Percentiles rank a stretch among this genome's conserved stretches.
phyloP scores from a whole-genome alignment of 2,329 filamentous ascomycete genomes.

The Clarireedia paspali region DNA sequence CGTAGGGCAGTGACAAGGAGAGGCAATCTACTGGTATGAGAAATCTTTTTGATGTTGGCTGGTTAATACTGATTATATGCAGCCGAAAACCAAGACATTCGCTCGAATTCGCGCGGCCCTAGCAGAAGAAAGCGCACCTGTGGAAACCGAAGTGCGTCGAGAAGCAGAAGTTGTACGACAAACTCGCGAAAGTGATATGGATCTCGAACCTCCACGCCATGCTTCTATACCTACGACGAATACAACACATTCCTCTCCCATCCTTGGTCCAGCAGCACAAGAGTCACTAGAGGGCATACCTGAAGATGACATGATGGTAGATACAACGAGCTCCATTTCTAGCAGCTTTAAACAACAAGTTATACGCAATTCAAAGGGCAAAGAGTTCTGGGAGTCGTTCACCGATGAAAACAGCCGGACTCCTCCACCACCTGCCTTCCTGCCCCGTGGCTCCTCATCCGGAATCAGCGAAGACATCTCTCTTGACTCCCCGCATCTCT shows the following conservation, averaged over 20 bases:
- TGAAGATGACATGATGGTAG: conserved; percentile 62
- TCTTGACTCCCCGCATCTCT: conserved; percentile 18
- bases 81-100: conserved; percentile 96
- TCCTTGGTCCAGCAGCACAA: conserved; percentile 46
- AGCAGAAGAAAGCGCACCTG: conserved; percentile 76
- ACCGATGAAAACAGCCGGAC: conserved; percentile 56
- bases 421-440: conserved; percentile 43
- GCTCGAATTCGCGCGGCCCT: conserved; percentile 86
- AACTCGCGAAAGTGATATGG: conserved; percentile 81
- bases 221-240: conserved; percentile 38
- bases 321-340: conserved; percentile 37
- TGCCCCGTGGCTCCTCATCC: conserved; percentile 51
- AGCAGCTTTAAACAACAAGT: conserved; percentile 70
- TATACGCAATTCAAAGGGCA: conserved; percentile 62
- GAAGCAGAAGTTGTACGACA: conserved; percentile 95
- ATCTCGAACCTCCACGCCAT: conserved; percentile 41
- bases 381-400: conserved; percentile 73
- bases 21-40: conserved; percentile 75
- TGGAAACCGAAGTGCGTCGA: conserved; percentile 80
- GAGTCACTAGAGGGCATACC: conserved; percentile 63
- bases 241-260: conserved; percentile 56
- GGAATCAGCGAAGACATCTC: conserved; percentile 61
- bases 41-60: neutral
- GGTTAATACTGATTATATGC: conserved; percentile 25
- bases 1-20: conserved; percentile 76